Base-by-base conservation (phyloP, 108 stramenopile species). In the Pinguiococcus pyrenoidosus region DNA sequence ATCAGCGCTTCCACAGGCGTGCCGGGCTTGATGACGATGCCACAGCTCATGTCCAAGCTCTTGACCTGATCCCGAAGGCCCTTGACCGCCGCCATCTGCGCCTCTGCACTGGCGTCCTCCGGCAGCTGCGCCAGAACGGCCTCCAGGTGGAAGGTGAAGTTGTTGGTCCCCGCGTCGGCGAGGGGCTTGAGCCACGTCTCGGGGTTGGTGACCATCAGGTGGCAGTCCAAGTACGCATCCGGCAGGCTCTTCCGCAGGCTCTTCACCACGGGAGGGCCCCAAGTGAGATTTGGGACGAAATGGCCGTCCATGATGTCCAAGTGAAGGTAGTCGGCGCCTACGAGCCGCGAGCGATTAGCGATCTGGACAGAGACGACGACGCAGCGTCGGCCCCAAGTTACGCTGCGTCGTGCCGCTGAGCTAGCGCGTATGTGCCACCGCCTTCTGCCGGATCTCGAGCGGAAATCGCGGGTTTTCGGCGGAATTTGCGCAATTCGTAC, bases 271-370 rank as follows among this genome's bases (percentile, higher is more conserved):
- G 63, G 63, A 13, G 94, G 89, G 25, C 94, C 94, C 37, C 91
- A 88, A 32, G 94, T 91, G n/a, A 96, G 80, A 73, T 92, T 96
- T 30, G 90, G 90, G 2, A 92, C 85, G 68, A 85, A 96, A 75
- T 96, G 94, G 46, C 89, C 90, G 74, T 96, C 94, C 90, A 96
- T 92, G 20, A 96, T 84, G 56, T 96, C 94, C 41, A 96, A 92
- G 77, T 96, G 94, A 42, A 96, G 51, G 46, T 76, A 77, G 38
- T 74, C 69, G 17, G 74, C 77, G 8, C 82, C 83, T 2, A 59
- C 66, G 9, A 46, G 58, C 10, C n/a, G n/a, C n/a, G n/a, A n/a
- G n/a, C n/a, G n/a, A n/a, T n/a, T n/a, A n/a, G n/a, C n/a, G n/a
- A n/a, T n/a, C n/a, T n/a, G n/a, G n/a, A n/a, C n/a, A n/a, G n/a